Base-by-base conservation (phyloP, 352 stramenopile genomes). In the Phytopythium sindhum region DNA sequence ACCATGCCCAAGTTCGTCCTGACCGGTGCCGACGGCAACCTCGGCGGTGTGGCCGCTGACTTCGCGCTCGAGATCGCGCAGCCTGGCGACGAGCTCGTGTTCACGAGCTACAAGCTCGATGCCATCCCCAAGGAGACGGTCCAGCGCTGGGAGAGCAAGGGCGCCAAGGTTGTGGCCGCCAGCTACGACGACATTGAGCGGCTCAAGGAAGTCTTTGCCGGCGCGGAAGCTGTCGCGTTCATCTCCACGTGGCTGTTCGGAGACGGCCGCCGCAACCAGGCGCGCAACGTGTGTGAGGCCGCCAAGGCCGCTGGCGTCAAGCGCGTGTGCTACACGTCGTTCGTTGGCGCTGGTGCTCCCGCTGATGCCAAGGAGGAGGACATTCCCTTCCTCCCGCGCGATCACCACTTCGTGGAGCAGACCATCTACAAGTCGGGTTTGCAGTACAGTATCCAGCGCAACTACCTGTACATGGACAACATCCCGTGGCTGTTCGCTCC, bases 371-470 rank as follows among this genome's bases (percentile, higher is more conserved):
- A 55, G 48, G 66, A 68, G 45, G 66, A 74, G 14, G 64, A 77
- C 55, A 60, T 77, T 19, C 69, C 69, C 24, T 77, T 77, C 62
- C 54, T 77, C 29, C 69, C 66, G 2, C 66, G 48, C 4, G 69
- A 77, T 48, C 66, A 77, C 58, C 66, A 73, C 23, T 70, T 69
- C 23, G 50, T 63, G 0, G 66, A 77, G 60, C 53, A 73, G 9
- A 58, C 55, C 1, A 54, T 74, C 45, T 62, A 67, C 28, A 42
- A 60, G 45, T 77, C 60, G 4, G 70, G 70, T 6, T 61, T 77
- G 9, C 56, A 67, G 26, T 77, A 68, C 64, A 77, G 70, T 47
- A 77, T 78, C 61, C 71, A 78, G n/a, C 71, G 71, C 41, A 73
- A 78, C 53, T 78, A 37, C 28, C 28, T 78, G 50, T 74, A 75